Conservation (phyloP, 805 yeast genomes). For the Spathaspora gorwiae region DNA sequence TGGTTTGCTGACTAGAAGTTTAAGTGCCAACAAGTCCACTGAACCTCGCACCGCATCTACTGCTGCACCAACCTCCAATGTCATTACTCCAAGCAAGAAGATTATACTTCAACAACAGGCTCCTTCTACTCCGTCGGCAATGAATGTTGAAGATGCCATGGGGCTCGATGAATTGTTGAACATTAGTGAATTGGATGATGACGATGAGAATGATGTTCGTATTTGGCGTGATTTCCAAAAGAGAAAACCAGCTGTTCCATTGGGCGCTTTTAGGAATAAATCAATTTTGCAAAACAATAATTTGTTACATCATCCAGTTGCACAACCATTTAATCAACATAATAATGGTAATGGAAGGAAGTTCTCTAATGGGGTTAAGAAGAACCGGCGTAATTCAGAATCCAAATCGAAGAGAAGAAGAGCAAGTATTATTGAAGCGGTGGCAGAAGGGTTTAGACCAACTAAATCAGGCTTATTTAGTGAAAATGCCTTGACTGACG, state of each 20-base stretch:
- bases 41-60: slow-evolving; percentile 4
- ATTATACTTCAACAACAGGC: slow-evolving; percentile 7
- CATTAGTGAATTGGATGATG: slow-evolving; percentile 80
- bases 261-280: slow-evolving; percentile 88
- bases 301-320: slow-evolving; percentile 9
- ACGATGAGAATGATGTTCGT: slow-evolving; percentile 52
- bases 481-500: slow-evolving; percentile 68
- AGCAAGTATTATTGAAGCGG: slow-evolving; percentile 70
- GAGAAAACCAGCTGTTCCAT: slow-evolving; percentile 50
- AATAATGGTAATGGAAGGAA: slow-evolving; percentile 24
- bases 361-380: slow-evolving; percentile 12
- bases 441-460: slow-evolving; percentile 67
- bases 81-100: slow-evolving; percentile 13
- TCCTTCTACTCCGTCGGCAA: slow-evolving; percentile 20
- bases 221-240: slow-evolving; percentile 44
- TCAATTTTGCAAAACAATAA: slow-evolving; percentile 25
- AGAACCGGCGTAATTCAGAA: neutral
- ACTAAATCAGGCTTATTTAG: slow-evolving; percentile 75
- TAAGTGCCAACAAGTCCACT: slow-evolving; percentile 29
- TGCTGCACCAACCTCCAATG: neutral
- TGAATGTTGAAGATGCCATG: slow-evolving; percentile 18
- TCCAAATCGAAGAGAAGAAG: slow-evolving; percentile 46
- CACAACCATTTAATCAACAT: neutral
- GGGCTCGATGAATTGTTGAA: slow-evolving; percentile 79
- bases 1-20: slow-evolving; percentile 84